Conservation (phyloP, 768 basidiomycete genomes). For the Royoungia palumana region DNA sequence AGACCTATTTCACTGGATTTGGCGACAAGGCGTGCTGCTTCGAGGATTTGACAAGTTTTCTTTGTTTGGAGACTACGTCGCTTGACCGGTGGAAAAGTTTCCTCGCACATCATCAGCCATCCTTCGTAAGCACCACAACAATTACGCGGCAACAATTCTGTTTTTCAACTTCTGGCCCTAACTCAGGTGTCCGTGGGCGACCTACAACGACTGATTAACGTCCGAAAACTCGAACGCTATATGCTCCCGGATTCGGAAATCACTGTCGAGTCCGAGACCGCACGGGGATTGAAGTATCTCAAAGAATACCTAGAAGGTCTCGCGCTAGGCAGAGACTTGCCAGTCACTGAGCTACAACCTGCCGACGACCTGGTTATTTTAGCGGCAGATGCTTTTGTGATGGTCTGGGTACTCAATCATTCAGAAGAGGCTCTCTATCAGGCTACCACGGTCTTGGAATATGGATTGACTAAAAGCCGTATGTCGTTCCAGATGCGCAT, state of each 20-base stretch:
- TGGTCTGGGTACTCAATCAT: conserved; percentile 53
- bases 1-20: conserved; percentile 66
- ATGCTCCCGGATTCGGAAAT: conserved; percentile 48
- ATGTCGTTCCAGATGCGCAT: conserved; percentile 78
- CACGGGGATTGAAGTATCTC: conserved; percentile 50
- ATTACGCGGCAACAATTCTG: conserved; percentile 6
- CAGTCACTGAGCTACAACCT: conserved; percentile 78
- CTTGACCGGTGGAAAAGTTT: conserved; percentile 51
- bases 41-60: conserved; percentile 77
- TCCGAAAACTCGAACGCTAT: conserved; percentile 69
- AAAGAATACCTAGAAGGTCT: conserved; percentile 66
- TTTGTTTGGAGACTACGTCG: conserved; percentile 47
- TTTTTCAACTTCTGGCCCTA: conserved; percentile 15
- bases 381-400: conserved; percentile 64
- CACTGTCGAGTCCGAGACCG: conserved; percentile 53
- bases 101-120: conserved; percentile 45
- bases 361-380: conserved; percentile 83
- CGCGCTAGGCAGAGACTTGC: conserved; percentile 60
- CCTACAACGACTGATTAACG: conserved; percentile 69
- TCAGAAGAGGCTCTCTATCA: conserved; percentile 60
- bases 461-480: conserved; percentile 65
- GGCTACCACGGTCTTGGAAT: conserved; percentile 67
- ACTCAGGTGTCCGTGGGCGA: conserved; percentile 48
- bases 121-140: conserved; percentile 42
- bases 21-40: conserved; percentile 84